These are phyloP conservation scores for Alliaria petiolata DNA, from an alignment of 345 rosid species.

Conservation along the genomic window DNA sequence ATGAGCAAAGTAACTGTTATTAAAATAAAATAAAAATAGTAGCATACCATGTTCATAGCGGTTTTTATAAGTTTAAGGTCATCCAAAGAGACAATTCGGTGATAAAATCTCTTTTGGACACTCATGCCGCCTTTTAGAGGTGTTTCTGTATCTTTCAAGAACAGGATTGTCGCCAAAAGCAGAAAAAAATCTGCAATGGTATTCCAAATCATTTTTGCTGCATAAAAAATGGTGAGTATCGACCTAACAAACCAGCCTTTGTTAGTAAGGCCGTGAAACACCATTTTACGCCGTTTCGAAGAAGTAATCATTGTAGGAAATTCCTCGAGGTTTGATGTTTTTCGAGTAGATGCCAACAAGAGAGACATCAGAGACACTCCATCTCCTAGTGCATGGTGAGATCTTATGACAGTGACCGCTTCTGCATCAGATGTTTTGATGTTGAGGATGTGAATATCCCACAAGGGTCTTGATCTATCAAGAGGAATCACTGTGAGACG, in stretches of 20 bases:
- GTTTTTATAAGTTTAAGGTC: background rate
- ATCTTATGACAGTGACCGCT: slow-evolving; percentile 32
- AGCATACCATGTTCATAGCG: background rate
- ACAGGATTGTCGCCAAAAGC: background rate
- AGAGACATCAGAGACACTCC: slow-evolving; percentile 51
- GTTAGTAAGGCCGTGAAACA: background rate
- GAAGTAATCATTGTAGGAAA: slow-evolving; percentile 36
- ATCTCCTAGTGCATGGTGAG: slow-evolving; percentile 52
- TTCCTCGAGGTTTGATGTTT: slow-evolving; percentile 45
- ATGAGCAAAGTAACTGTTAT: background rate
- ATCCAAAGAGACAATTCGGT: background rate
- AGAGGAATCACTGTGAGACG: slow-evolving; percentile 41
- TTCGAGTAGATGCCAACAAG: slow-evolving; percentile 39
- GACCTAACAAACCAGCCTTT: background rate
- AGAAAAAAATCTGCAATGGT: background rate
- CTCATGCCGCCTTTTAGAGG: background rate
- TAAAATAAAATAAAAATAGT: background rate
- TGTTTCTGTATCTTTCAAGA: background rate
- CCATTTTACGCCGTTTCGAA: slow-evolving; percentile 18
- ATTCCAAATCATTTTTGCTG: background rate
- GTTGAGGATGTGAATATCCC: slow-evolving; percentile 73
- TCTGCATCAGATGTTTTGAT: slow-evolving; percentile 55
- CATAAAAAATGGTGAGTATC: background rate
- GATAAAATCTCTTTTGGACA: background rate
- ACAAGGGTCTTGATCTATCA: slow-evolving; percentile 52